These are phyloP conservation scores for Dacryopinax primogenitus DNA, from an alignment of 768 basidiomycete genomes.

Conservation along the genomic window DNA sequence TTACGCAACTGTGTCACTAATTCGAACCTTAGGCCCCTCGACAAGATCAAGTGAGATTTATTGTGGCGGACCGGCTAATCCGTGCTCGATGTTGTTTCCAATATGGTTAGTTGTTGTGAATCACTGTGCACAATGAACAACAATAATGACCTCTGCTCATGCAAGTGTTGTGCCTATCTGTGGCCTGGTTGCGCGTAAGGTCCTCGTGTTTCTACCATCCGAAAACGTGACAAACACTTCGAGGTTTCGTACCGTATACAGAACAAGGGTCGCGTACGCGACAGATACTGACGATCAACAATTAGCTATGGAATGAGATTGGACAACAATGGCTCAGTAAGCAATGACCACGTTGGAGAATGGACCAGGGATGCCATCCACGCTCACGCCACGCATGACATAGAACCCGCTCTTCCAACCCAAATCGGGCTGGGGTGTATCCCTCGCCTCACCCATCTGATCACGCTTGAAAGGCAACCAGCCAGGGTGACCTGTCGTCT, in stretches of 20 bases:
- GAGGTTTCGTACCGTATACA: no score
- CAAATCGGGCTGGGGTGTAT: slow-evolving; percentile 2
- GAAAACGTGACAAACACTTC: no score
- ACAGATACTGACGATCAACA: not conserved
- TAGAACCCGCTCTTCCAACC: slow-evolving; percentile 3
- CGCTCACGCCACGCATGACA: slow-evolving; percentile 5
- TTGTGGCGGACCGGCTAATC: not conserved
- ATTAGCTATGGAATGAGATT: not conserved
- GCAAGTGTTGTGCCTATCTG: not conserved
- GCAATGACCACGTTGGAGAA: slow-evolving; percentile 1
- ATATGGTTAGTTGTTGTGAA: not conserved
- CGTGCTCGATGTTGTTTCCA: not conserved
- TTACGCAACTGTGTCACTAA: not conserved
- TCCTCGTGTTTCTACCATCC: no score
- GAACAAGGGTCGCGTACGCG: no score
- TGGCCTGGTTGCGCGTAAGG: not conserved
- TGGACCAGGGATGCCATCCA: not conserved
- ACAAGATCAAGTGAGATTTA: slow-evolving; percentile 71
- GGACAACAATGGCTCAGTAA: not conserved
- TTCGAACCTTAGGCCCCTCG: slow-evolving; percentile 53
- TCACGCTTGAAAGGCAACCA: slow-evolving; percentile 1
- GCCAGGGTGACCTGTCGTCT: not conserved
- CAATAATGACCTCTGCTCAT: not conserved
- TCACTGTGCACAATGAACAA: not conserved
- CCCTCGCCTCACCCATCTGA: not conserved